Percentiles rank a stretch among this genome's conserved stretches.
These are phyloP conservation scores for Chlamydomonas sp. DNA, from an alignment of 139 green algal species.

Conservation along the genomic window DNA sequence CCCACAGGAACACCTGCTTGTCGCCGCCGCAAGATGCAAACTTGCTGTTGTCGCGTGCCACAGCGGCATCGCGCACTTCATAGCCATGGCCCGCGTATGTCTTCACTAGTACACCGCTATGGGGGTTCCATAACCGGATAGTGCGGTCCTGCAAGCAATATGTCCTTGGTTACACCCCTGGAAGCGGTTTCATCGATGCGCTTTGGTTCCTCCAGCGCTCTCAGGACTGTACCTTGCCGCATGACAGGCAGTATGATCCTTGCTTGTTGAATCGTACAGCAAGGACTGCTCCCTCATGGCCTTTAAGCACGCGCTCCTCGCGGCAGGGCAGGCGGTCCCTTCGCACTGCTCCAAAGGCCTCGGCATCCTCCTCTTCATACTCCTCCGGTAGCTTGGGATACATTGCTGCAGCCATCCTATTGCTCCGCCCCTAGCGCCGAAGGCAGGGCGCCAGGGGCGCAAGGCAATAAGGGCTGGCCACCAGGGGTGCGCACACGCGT, in stretches of 20 bases:
- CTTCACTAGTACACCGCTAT: constrained; percentile 82
- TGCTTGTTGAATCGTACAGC: constrained; percentile 85
- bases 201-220: not conserved
- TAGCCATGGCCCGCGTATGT: constrained; percentile 90
- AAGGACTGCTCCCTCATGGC: constrained; percentile 87
- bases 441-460: not conserved
- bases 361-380: constrained; percentile 36
- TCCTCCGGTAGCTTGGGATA: constrained; percentile 50
- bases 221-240: constrained; percentile 76
- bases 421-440: not conserved
- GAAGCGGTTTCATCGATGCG: not conserved
- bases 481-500: no score
- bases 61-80: constrained; percentile 83
- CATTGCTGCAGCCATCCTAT: not conserved
- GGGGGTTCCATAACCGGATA: constrained; percentile 89
- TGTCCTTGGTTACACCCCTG: not conserved
- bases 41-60: constrained; percentile 87
- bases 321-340: constrained; percentile 38
- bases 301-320: constrained; percentile 57
- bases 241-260: constrained; percentile 88
- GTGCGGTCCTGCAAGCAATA: constrained; percentile 76
- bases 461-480: not conserved
- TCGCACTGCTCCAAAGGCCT: not conserved
- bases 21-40: constrained; percentile 94
- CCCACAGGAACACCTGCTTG: constrained; percentile 92